Evolutionary conservation across 106 monocot genomes (phyloP).

Genomic region (Apostasia shenzhenica): DNA sequence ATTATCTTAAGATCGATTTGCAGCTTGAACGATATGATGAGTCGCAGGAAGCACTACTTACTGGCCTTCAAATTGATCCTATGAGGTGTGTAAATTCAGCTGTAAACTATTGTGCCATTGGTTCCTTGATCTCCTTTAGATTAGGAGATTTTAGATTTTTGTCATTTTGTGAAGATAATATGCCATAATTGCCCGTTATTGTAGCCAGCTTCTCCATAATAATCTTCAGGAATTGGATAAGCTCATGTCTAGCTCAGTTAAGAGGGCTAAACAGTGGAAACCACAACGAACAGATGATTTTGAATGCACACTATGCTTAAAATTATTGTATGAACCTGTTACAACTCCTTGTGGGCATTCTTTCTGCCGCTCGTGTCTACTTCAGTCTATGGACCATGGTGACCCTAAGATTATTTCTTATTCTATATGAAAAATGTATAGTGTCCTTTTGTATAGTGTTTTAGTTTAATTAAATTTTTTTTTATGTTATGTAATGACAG

Average conservation of each 20-base stretch:
- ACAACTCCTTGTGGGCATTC: conserved; percentile 99
- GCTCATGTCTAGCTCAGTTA: conserved; percentile 29
- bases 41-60: conserved; percentile 70
- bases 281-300: conserved; percentile 80
- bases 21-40: conserved; percentile 91
- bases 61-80: conserved; percentile 87
- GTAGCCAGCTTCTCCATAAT: conserved; percentile 50
- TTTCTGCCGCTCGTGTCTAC: conserved; percentile 87
- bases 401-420: conserved; percentile 12
- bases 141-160: background rate
- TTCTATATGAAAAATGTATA: background rate
- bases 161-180: conserved; percentile 8
- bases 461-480: background rate
- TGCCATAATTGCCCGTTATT: conserved; percentile 13
- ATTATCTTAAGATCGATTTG: background rate
- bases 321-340: conserved; percentile 88
- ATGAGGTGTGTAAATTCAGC: conserved; percentile 38
- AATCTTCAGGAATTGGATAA: conserved; percentile 52
- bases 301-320: conserved; percentile 90
- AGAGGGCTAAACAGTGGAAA: conserved; percentile 30
- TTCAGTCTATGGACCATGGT: conserved; percentile 98
- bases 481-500: conserved; percentile 24
- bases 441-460: background rate
- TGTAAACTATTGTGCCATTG: background rate
- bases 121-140: background rate